Evolutionary conservation across 2,329 filamentous ascomycete genomes (phyloP).

Genomic region (Dactylellina sp.): DNA sequence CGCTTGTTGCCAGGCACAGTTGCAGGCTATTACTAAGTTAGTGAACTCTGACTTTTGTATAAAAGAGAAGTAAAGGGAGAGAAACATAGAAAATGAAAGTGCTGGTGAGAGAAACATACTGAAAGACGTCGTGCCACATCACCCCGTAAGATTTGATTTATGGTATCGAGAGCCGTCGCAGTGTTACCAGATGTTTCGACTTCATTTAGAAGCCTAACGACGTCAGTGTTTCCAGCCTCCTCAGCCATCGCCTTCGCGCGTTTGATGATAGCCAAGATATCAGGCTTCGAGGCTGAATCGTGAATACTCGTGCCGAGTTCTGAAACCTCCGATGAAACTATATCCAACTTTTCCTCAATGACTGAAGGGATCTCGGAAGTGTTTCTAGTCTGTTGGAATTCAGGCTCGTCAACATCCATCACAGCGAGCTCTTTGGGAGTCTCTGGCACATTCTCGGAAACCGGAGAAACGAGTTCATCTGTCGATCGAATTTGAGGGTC

Average conservation of each 20-base stretch:
- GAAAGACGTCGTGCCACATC: constrained; percentile 32
- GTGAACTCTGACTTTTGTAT: not conserved
- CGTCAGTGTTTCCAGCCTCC: constrained; percentile 35
- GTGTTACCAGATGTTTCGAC: constrained; percentile 27
- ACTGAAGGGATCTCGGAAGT: constrained; percentile 14
- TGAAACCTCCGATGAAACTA: constrained; percentile 14
- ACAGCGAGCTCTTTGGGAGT: constrained; percentile 28
- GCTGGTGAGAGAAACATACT: constrained; percentile 25
- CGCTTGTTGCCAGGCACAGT: constrained; percentile 40
- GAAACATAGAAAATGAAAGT: not conserved
- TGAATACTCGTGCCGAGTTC: constrained; percentile 17
- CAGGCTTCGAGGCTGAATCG: constrained; percentile 16
- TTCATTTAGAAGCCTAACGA: constrained; percentile 21
- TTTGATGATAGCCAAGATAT: constrained; percentile 31
- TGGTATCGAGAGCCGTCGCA: constrained; percentile 7
- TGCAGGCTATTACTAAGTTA: constrained; percentile 28
- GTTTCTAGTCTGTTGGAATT: constrained; percentile 16
- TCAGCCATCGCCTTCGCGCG: constrained; percentile 36
- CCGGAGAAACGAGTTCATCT: constrained; percentile 45
- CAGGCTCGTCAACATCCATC: constrained; percentile 44
- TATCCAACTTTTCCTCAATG: constrained; percentile 11
- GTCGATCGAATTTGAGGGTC: constrained; percentile 39
- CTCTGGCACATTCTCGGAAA: constrained; percentile 50
- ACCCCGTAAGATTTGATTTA: constrained; percentile 34
- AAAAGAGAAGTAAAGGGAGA: not conserved